Conservation (phyloP, 352 stramenopile genomes). For the Globisporangium barbulae region DNA sequence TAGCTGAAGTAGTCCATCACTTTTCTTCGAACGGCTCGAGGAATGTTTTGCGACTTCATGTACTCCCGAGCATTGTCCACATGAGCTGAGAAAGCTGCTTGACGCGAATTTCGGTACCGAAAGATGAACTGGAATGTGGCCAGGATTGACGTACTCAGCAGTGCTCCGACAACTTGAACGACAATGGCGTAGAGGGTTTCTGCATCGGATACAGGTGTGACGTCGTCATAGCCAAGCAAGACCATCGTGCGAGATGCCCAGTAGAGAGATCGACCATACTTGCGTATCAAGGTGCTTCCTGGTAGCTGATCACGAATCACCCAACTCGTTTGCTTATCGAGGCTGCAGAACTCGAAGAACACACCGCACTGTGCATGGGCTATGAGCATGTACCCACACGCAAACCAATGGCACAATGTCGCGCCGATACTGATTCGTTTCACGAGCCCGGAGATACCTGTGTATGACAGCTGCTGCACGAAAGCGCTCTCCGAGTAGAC, state of each 20-base stretch:
- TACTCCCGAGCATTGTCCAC: conserved; percentile 70
- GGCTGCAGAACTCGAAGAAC: conserved; percentile 41
- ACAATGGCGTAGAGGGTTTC: conserved; percentile 55
- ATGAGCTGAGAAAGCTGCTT: conserved; percentile 47
- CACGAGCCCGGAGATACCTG: conserved; percentile 47
- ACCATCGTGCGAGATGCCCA: conserved; percentile 60
- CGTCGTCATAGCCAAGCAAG: conserved; percentile 59
- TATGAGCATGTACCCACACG: conserved; percentile 71
- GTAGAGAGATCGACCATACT: conserved; percentile 60
- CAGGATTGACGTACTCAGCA: conserved; percentile 57
- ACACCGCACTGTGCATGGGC: conserved; percentile 56
- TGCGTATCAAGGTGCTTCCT: conserved; percentile 33
- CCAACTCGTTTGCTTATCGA: conserved; percentile 51
- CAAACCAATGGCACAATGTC: conserved; percentile 48
- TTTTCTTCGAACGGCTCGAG: conserved; percentile 38
- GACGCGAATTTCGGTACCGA: conserved; percentile 50
- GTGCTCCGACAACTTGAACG: conserved; percentile 42
- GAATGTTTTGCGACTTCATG: conserved; percentile 68
- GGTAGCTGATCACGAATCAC: conserved; percentile 49
- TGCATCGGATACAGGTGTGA: conserved; percentile 48
- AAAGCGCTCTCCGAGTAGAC: conserved; percentile 49
- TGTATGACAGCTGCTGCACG: conserved; percentile 56
- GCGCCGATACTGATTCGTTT: conserved; percentile 34
- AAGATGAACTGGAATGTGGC: conserved; percentile 75
- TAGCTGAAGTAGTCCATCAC: conserved; percentile 70